Evolutionary conservation across 352 stramenopile species (phyloP).

Genomic region (Pythium coloratum): DNA sequence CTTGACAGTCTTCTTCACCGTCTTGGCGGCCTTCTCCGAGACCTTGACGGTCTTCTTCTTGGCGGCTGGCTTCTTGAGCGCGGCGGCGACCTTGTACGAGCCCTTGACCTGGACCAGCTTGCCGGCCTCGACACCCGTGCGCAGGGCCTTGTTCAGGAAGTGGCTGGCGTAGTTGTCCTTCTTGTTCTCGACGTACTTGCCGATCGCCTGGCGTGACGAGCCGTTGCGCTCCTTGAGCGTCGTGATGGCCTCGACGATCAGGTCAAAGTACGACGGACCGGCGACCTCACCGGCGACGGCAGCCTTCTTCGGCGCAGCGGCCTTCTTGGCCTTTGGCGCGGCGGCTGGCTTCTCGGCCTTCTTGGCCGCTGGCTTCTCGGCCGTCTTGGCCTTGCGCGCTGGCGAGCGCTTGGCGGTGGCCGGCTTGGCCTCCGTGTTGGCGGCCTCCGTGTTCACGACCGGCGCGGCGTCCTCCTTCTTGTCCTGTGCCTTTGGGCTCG

Average conservation of each 20-base stretch:
- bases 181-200: constrained; percentile 87
- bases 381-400: constrained; percentile 66
- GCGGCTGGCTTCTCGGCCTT: constrained; percentile 30
- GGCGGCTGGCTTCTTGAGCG: constrained; percentile 63
- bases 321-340: constrained; percentile 27
- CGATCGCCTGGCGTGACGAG: constrained; percentile 90
- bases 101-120: constrained; percentile 89
- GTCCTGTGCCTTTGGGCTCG: constrained; percentile 35
- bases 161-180: constrained; percentile 82
- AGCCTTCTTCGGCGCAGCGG: constrained; percentile 32
- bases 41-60: constrained; percentile 74
- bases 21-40: constrained; percentile 42
- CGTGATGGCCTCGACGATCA: constrained; percentile 89
- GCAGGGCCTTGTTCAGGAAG: constrained; percentile 89
- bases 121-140: constrained; percentile 82
- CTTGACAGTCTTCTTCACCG: constrained; percentile 49
- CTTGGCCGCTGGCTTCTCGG: constrained; percentile 40
- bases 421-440: constrained; percentile 24
- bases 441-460: constrained; percentile 19
- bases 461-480: constrained; percentile 26
- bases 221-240: constrained; percentile 92
- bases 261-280: constrained; percentile 84
- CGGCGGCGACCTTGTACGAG: constrained; percentile 76
- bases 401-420: constrained; percentile 51
- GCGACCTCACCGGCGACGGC: constrained; percentile 29